These are phyloP conservation scores for Umbelopsis sp. DNA, from an alignment of 192 early-diverging fungal species.

Conservation along the genomic window DNA sequence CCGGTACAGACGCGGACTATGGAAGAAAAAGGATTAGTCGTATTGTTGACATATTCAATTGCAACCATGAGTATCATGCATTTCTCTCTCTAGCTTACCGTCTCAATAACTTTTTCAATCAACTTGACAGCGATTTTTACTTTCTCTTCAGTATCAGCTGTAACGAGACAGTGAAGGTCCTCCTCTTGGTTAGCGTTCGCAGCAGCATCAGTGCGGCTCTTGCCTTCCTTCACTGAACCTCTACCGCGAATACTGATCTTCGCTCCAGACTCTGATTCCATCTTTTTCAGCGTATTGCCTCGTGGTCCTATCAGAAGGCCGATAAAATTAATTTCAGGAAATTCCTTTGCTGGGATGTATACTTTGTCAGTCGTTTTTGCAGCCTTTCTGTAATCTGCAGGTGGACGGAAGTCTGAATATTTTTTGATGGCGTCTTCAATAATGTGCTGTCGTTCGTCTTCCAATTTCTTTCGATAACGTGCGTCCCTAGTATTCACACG, in stretches of 20 bases:
- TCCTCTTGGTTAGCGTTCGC: slow-evolving; percentile 66
- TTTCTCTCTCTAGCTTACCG: slow-evolving; percentile 64
- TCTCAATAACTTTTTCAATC: slow-evolving; percentile 93
- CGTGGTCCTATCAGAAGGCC: slow-evolving; percentile 96
- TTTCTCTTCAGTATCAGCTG: slow-evolving; percentile 88
- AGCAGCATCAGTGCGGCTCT: slow-evolving; percentile 56
- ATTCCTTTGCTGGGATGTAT: slow-evolving; percentile 93
- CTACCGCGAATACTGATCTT: slow-evolving; percentile 97
- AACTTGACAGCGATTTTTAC: slow-evolving; percentile 81
- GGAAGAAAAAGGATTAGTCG: not conserved
- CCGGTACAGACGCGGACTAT: slow-evolving; percentile 84
- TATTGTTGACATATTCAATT: not conserved
- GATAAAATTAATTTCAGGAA: slow-evolving; percentile 98
- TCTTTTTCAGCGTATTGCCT: slow-evolving; percentile 95
- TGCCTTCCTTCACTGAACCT: slow-evolving; percentile 97
- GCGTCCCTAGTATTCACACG: slow-evolving; percentile 95
- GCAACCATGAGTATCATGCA: no score
- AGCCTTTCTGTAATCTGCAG: slow-evolving; percentile 86
- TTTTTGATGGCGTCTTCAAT: slow-evolving; percentile 78
- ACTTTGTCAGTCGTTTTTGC: slow-evolving; percentile 89
- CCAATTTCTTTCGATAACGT: slow-evolving; percentile 87
- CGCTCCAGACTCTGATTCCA: slow-evolving; percentile 90
- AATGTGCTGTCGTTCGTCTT: slow-evolving; percentile 89
- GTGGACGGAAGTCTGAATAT: slow-evolving; percentile 85
- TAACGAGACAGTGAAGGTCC: slow-evolving; percentile 89